phyloP scores from a whole-genome alignment of 1,284 basidiomycete genomes.

The Pascua sp. region DNA sequence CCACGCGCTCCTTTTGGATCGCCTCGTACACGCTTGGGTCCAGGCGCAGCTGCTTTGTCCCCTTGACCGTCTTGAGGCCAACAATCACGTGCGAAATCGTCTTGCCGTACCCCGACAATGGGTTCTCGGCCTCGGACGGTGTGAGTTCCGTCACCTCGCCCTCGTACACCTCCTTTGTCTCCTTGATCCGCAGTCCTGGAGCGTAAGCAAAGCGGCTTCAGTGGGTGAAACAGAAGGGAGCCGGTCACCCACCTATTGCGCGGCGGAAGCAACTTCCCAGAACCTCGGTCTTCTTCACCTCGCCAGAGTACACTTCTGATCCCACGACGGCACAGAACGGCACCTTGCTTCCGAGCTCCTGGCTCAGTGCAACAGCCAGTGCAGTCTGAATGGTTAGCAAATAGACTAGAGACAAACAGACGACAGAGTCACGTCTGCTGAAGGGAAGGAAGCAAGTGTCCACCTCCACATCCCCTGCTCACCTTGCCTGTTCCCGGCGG shows the following conservation, averaged over 20 bases:
- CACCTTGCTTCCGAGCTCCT: slow-evolving; percentile 90
- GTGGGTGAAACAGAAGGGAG: not conserved
- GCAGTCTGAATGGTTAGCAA: slow-evolving; percentile 66
- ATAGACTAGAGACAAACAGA: too few species aligned
- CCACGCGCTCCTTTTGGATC: slow-evolving; percentile 95
- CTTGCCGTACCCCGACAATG: slow-evolving; percentile 94
- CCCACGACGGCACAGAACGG: slow-evolving; percentile 99
- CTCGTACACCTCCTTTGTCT: slow-evolving; percentile 98
- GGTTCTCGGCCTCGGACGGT: slow-evolving; percentile 91
- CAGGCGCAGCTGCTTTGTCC: slow-evolving; percentile 93
- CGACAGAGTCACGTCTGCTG: too few species aligned
- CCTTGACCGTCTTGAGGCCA: slow-evolving; percentile 94
- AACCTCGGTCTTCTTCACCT: slow-evolving; percentile 99
- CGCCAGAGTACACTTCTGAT: slow-evolving; percentile 91
- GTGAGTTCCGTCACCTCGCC: slow-evolving; percentile 97
- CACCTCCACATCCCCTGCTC: slow-evolving; percentile 9
- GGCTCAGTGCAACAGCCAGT: slow-evolving; percentile 85
- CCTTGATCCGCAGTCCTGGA: slow-evolving; percentile 87
- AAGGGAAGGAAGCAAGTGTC: too few species aligned
- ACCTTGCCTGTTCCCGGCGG: slow-evolving; percentile 50
- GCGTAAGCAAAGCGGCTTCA: not conserved
- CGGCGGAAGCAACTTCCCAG: slow-evolving; percentile 92
- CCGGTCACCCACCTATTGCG: slow-evolving; percentile 81
- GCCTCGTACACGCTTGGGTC: slow-evolving; percentile 97
- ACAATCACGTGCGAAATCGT: slow-evolving; percentile 96